phyloP scores from a whole-genome alignment of 495 filamentous ascomycete genomes.

The Neurospora terricola region DNA sequence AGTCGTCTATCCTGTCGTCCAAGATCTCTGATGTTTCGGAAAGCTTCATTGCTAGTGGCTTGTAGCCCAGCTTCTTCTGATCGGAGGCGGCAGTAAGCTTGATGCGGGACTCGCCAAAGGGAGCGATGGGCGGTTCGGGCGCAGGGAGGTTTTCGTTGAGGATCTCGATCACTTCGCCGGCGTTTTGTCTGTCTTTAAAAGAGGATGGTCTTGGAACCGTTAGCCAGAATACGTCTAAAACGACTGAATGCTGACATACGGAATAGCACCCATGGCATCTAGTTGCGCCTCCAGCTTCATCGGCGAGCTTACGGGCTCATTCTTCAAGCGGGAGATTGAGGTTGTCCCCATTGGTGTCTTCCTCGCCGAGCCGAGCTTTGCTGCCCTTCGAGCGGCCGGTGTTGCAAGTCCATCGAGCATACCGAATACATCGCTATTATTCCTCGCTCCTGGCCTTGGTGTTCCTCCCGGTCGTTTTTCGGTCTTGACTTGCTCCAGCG shows the following conservation, averaged over 20 bases:
- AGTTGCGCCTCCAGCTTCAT: constrained; percentile 31
- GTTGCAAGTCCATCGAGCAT: constrained; percentile 80
- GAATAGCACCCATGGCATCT: constrained; percentile 26
- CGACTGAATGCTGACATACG: constrained; percentile 16
- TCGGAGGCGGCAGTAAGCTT: constrained; percentile 75
- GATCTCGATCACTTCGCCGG: constrained; percentile 73
- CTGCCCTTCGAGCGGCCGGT: constrained; percentile 39
- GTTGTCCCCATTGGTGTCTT: constrained; percentile 46
- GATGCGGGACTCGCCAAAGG: constrained; percentile 65
- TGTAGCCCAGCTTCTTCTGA: constrained; percentile 80
- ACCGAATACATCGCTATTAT: constrained; percentile 62
- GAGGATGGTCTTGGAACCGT: constrained; percentile 32
- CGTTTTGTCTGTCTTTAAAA: constrained; percentile 61
- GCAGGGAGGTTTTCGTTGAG: constrained; percentile 66
- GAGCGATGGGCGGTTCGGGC: constrained; percentile 61
- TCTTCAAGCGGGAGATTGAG: constrained; percentile 36
- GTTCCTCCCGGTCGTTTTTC: constrained; percentile 57
- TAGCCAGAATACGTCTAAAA: not conserved
- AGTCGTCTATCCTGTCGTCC: constrained; percentile 91
- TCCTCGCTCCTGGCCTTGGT: constrained; percentile 47
- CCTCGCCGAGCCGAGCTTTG: constrained; percentile 45
- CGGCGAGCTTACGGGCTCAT: constrained; percentile 36
- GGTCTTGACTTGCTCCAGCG: constrained; percentile 29
- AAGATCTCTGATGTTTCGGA: constrained; percentile 85
- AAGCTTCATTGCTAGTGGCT: constrained; percentile 85